Conservation (phyloP, 768 basidiomycete species). For the Phlegmacium glaucopus region DNA sequence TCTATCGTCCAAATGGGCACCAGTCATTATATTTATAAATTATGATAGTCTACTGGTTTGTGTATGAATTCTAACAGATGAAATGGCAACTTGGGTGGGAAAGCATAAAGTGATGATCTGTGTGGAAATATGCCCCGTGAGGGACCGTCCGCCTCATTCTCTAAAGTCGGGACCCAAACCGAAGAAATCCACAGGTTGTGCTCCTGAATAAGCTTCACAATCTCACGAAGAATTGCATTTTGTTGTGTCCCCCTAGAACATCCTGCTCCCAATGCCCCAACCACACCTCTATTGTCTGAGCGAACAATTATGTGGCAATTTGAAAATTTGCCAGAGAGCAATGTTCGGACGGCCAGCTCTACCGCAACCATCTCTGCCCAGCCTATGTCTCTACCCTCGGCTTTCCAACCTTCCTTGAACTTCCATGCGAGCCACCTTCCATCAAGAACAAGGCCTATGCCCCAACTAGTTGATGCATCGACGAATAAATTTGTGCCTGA, state of each 20-base stretch:
- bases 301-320: conserved; percentile 20
- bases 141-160: no score
- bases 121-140: no score
- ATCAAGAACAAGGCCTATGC: conserved; percentile 32
- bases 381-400: conserved; percentile 15
- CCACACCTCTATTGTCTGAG: conserved; percentile 35
- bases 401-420: conserved; percentile 12
- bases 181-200: no score
- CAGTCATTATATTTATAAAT: no score
- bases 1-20: no score
- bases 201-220: no score
- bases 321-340: not conserved
- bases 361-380: conserved; percentile 28
- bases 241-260: conserved; percentile 14
- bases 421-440: conserved; percentile 28
- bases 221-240: no score
- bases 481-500: conserved; percentile 24
- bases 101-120: no score
- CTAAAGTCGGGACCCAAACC: no score
- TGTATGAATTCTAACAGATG: no score
- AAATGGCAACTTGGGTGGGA: no score
- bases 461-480: conserved; percentile 36
- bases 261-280: conserved; percentile 22
- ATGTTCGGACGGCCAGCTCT: conserved; percentile 19
- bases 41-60: no score